Evolutionary conservation across 1,139 yeast genomes (phyloP).

Genomic region (Blastobotrys arbuscula): DNA sequence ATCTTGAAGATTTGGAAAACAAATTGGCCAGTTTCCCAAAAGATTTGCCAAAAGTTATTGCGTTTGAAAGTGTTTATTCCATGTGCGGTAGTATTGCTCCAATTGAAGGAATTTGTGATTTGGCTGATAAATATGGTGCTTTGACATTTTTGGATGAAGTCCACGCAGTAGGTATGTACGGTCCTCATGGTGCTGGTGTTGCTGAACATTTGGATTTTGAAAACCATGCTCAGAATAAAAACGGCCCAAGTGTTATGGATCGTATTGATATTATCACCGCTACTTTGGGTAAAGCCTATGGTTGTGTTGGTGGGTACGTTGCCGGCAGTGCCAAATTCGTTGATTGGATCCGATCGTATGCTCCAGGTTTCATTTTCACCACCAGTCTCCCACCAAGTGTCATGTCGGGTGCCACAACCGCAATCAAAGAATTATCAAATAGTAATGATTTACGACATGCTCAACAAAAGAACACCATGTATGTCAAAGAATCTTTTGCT

Average conservation of each 20-base stretch:
- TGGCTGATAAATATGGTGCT: slow-evolving; percentile 97
- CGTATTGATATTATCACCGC: slow-evolving; percentile 96
- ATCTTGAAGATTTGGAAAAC: slow-evolving; percentile 72
- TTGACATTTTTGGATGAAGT: slow-evolving; percentile 96
- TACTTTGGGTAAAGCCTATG: slow-evolving; percentile 94
- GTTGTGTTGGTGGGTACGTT: slow-evolving; percentile 95
- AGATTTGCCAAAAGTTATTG: slow-evolving; percentile 85
- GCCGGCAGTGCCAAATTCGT: slow-evolving; percentile 80
- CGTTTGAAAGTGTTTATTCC: slow-evolving; percentile 94
- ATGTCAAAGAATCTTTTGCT: slow-evolving; percentile 68
- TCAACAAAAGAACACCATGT: slow-evolving; percentile 82
- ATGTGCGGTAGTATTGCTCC: slow-evolving; percentile 99
- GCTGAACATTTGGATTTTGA: slow-evolving; percentile 94
- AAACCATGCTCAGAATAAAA: slow-evolving; percentile 57
- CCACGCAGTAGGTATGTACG: slow-evolving; percentile 98
- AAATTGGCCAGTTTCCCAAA: slow-evolving; percentile 75
- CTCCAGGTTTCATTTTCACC: slow-evolving; percentile 97
- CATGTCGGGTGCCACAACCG: slow-evolving; percentile 91
- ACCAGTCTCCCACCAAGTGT: slow-evolving; percentile 95
- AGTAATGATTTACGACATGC: slow-evolving; percentile 71
- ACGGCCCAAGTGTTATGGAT: slow-evolving; percentile 59
- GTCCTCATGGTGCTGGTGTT: slow-evolving; percentile 99
- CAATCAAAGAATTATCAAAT: slow-evolving; percentile 78
- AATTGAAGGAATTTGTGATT: slow-evolving; percentile 83
- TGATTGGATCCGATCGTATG: slow-evolving; percentile 94